Base-by-base conservation (phyloP, 768 basidiomycete species). In the Lactarius hengduanensis region DNA sequence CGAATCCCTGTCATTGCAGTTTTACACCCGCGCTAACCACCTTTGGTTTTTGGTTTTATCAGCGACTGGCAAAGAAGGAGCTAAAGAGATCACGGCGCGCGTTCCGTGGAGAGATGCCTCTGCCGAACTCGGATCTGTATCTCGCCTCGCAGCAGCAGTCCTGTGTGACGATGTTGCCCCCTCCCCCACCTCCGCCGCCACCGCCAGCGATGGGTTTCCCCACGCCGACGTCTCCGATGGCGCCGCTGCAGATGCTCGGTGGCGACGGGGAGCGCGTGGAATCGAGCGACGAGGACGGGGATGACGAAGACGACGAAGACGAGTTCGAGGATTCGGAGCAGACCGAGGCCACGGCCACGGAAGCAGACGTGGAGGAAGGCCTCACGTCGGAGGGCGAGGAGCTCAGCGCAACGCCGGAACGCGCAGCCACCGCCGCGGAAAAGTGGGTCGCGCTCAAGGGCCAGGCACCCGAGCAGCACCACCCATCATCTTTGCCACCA, bases 381-480 rank as follows among this genome's bases (percentile, higher is more conserved):
- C 78, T 88, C 69, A 87, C 89, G 3, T 90, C 89, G 40, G 90
- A 91, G 71, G 90, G 82, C 64, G 84, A 90, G 63, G 84, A 90
- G 72, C 71, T 68, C 26, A 74, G 74, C 55, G 76, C 73, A 36
- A 80, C 47, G 43, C 56, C 64, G 26, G 63, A 63, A 41, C 62
- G 57, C 20, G 69, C n/a, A 10, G 38, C 75, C 70, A 56, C 75
- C 76, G 71, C 84, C 82, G 43, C n/a, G 74, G 90, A 92, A 73
- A 90, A 89, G 74, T 92, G 91, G 91, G 84, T 92, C 59, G 80
- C 89, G 22, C 86, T 92, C 74, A 89, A 90, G 76, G 81, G 81
- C 28, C 78, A 84, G 66, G 47, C 59, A 64, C 57, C 57, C 36
- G 64, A 62, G 32, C 63, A 62, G 32, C 63, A 57, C 38, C 43